Evolutionary conservation across 1,139 yeast species (phyloP).

Genomic region (Yamadazyma triangularis): DNA sequence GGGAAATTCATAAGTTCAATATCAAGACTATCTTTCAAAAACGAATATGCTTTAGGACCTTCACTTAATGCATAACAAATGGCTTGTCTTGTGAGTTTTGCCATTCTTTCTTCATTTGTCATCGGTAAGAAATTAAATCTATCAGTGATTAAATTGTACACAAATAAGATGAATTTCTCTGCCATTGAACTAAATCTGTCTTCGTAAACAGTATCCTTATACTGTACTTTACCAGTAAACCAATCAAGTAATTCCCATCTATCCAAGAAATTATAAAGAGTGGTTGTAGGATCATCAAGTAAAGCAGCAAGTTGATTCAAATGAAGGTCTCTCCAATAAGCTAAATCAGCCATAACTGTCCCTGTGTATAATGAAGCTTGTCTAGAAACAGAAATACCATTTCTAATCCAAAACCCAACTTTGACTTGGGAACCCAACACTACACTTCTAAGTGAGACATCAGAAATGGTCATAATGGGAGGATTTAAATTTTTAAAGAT

Average conservation of each 20-base stretch:
- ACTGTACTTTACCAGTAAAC: constrained; percentile 37
- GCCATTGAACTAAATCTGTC: constrained; percentile 50
- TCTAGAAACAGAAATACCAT: constrained; percentile 53
- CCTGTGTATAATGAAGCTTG: constrained; percentile 39
- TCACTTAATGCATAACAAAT: constrained; percentile 47
- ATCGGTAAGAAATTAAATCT: constrained; percentile 41
- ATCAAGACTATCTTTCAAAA: constrained; percentile 35
- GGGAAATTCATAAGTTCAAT: constrained; percentile 28
- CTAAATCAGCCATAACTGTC: constrained; percentile 29
- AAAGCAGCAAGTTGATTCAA: constrained; percentile 52
- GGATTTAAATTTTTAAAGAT: constrained; percentile 11
- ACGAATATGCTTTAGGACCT: constrained; percentile 53
- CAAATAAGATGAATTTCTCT: constrained; percentile 50
- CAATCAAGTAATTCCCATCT: constrained; percentile 60
- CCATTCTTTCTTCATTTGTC: constrained; percentile 20
- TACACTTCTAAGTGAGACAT: constrained; percentile 53
- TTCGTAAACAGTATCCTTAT: constrained; percentile 47
- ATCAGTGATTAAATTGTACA: constrained; percentile 55
- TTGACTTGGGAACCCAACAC: constrained; percentile 73
- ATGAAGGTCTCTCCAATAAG: constrained; percentile 48
- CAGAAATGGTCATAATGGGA: constrained; percentile 45
- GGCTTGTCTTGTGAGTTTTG: constrained; percentile 25
- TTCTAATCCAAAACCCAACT: constrained; percentile 87
- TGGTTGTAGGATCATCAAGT: constrained; percentile 37
- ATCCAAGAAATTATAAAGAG: constrained; percentile 47